phyloP scores from a whole-genome alignment of 164 flowering plant genomes.

The Dillenia turbinata region DNA sequence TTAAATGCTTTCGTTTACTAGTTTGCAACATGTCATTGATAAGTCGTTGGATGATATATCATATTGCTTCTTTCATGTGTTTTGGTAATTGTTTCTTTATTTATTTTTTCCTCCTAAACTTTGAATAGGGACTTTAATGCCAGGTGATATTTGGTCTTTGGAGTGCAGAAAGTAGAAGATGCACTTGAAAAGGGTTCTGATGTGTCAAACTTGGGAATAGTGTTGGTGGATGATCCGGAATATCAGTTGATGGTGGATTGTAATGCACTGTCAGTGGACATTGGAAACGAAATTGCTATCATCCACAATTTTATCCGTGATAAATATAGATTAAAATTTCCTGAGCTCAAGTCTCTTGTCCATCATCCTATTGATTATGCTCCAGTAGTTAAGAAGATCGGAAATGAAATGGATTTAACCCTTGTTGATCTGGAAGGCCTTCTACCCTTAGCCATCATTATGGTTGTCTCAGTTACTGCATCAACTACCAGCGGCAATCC shows the following conservation, averaged over 20 bases:
- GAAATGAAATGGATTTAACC: constrained; percentile 84
- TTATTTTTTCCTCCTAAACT: neutral
- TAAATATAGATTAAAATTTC: constrained; percentile 84
- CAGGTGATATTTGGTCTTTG: constrained; percentile 5
- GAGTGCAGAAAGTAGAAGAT: constrained; percentile 87
- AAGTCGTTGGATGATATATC: too few relatives aligned
- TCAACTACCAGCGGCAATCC: constrained; percentile 93
- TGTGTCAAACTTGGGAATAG: constrained; percentile 43
- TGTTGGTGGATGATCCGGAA: constrained; percentile 92
- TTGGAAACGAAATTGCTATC: constrained; percentile 84
- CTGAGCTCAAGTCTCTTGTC: constrained; percentile 95
- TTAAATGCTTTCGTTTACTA: too few relatives aligned
- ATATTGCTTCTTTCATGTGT: neutral
- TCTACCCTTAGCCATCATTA: constrained; percentile 83
- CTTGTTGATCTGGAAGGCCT: constrained; percentile 93
- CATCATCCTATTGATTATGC: constrained; percentile 98
- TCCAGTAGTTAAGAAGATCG: constrained; percentile 90
- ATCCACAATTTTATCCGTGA: constrained; percentile 94
- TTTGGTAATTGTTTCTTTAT: neutral
- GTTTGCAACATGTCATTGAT: too few relatives aligned
- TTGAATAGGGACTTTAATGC: neutral
- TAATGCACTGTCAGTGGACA: constrained; percentile 84
- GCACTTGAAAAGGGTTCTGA: constrained; percentile 75
- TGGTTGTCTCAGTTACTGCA: constrained; percentile 97
- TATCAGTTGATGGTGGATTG: constrained; percentile 93